Evolutionary conservation across 352 stramenopile species (phyloP).

Genomic region (Globisporangium acanthophoron): DNA sequence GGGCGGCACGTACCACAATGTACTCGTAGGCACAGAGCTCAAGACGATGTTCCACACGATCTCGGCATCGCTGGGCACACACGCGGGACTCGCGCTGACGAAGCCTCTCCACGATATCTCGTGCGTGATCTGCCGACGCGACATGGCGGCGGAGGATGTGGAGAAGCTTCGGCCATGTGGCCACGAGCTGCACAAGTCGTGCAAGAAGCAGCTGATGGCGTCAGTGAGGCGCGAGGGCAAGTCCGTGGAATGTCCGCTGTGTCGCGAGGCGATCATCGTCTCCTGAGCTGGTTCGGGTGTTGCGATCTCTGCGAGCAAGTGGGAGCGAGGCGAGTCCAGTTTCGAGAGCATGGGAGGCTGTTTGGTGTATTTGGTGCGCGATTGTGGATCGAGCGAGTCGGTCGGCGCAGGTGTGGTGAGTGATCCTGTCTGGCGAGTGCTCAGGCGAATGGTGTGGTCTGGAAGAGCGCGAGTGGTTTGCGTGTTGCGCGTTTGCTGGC

Average conservation of each 20-base stretch:
- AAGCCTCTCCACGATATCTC: constrained; percentile 55
- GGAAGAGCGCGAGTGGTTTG: too few relatives aligned
- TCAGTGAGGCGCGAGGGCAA: not conserved
- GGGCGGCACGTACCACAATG: constrained; percentile 53
- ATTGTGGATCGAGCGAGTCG: too few relatives aligned
- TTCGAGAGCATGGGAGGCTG: not conserved
- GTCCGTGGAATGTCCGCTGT: not conserved
- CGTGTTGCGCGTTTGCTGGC: too few relatives aligned
- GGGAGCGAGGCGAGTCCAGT: not conserved
- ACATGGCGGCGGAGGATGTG: constrained; percentile 38
- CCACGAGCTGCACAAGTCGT: constrained; percentile 48
- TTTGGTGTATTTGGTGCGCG: too few relatives aligned
- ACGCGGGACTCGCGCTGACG: constrained; percentile 44
- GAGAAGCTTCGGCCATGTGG: constrained; percentile 31
- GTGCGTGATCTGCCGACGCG: constrained; percentile 45
- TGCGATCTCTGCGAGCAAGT: too few relatives aligned
- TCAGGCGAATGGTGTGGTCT: too few relatives aligned
- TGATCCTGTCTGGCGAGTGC: too few relatives aligned
- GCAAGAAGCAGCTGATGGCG: constrained; percentile 22
- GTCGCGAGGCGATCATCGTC: not conserved
- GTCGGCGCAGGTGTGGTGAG: too few relatives aligned
- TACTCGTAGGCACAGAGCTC: constrained; percentile 57
- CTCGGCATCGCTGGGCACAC: constrained; percentile 61
- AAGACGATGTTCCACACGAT: constrained; percentile 75
- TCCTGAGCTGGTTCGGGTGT: not conserved